phyloP scores from a whole-genome alignment of 1,139 yeast genomes.

The Hemisphaericaspora subhashii region DNA sequence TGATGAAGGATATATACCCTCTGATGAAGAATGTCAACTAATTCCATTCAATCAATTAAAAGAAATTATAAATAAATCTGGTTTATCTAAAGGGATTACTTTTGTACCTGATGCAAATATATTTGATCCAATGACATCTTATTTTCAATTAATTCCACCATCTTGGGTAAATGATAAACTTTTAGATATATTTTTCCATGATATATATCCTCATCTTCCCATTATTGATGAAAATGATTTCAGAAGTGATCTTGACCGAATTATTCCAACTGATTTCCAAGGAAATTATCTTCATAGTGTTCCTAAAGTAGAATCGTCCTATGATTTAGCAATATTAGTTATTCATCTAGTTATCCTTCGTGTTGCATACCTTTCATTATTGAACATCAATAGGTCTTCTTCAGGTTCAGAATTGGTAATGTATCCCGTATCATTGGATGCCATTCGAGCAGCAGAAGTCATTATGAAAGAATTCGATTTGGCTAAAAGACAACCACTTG shows the following conservation, averaged over 20 bases:
- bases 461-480: slow-evolving; percentile 39
- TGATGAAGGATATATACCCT: slow-evolving; percentile 11
- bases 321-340: slow-evolving; percentile 29
- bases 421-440: slow-evolving; percentile 32
- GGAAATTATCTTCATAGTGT: slow-evolving; percentile 18
- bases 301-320: slow-evolving; percentile 23
- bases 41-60: slow-evolving; percentile 6
- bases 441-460: slow-evolving; percentile 28
- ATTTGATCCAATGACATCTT: slow-evolving; percentile 12
- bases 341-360: slow-evolving; percentile 28
- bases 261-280: slow-evolving; percentile 14
- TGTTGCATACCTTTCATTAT: slow-evolving; percentile 26
- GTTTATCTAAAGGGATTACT: slow-evolving; percentile 5
- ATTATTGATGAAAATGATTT: slow-evolving; percentile 41
- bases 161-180: slow-evolving; percentile 10
- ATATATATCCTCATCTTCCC: slow-evolving; percentile 48
- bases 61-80: slow-evolving; percentile 1
- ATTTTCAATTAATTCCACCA: slow-evolving; percentile 13
- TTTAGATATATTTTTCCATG: slow-evolving; percentile 33
- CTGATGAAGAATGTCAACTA: slow-evolving; percentile 4
- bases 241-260: slow-evolving; percentile 18
- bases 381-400: slow-evolving; percentile 7
- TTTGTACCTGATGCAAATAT: slow-evolving; percentile 7
- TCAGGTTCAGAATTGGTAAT: slow-evolving; percentile 15
- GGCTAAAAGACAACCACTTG: slow-evolving; percentile 41